Conservation (phyloP, 306 rosid genomes). For the Prunus armeniaca region DNA sequence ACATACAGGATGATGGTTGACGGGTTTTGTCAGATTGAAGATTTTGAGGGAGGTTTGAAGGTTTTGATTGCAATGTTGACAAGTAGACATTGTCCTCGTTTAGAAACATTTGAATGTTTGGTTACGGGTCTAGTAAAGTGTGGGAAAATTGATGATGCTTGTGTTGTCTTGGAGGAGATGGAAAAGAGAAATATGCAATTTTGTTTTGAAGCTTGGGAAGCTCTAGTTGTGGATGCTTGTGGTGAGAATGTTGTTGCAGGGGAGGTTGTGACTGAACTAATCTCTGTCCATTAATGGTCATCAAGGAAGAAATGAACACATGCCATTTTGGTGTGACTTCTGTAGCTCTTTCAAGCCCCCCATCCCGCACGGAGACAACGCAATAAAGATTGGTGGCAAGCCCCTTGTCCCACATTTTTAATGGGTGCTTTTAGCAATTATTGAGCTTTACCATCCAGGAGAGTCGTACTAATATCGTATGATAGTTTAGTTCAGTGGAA, state of each 20-base stretch:
- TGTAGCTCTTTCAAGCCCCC: background rate
- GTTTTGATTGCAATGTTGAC: conserved; percentile 69
- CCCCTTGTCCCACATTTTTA: background rate
- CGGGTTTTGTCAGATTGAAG: conserved; percentile 57
- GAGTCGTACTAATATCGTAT: too few species aligned
- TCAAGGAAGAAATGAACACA: background rate
- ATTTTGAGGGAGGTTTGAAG: conserved; percentile 62
- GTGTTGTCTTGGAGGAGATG: conserved; percentile 89
- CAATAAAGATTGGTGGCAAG: background rate
- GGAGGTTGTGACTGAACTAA: conserved; percentile 38
- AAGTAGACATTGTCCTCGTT: conserved; percentile 62
- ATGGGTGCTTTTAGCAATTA: background rate
- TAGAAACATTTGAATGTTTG: conserved; percentile 62
- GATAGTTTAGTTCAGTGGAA: too few species aligned
- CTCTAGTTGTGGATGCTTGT: conserved; percentile 46
- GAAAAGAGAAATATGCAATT: conserved; percentile 51
- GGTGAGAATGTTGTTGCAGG: conserved; percentile 34
- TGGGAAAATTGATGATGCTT: conserved; percentile 58
- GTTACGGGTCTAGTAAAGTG: conserved; percentile 51
- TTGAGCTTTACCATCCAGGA: background rate
- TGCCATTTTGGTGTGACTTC: background rate
- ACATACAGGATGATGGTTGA: conserved; percentile 78
- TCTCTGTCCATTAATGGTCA: conserved; percentile 8
- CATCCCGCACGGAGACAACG: background rate
- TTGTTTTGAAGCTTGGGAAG: conserved; percentile 55